Evolutionary conservation across 2,329 filamentous ascomycete species (phyloP).

Genomic region (Trichophyton verrucosum): DNA sequence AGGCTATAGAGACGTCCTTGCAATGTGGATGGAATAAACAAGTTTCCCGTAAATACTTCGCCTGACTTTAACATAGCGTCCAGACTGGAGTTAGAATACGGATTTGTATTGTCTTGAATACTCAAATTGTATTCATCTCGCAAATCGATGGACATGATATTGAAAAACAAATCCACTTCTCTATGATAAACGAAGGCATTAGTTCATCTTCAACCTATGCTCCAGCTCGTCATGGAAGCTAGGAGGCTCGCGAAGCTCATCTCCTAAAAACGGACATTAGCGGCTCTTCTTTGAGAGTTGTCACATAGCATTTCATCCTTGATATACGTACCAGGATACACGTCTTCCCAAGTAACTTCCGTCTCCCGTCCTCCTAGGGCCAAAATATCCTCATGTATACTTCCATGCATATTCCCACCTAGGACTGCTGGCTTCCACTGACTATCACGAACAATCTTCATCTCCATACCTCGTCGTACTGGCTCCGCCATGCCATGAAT

Average conservation of each 20-base stretch:
- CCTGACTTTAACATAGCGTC: neutral
- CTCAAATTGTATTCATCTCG: no score
- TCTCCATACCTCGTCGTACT: conserved; percentile 84
- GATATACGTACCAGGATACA: conserved; percentile 57
- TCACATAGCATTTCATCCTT: neutral
- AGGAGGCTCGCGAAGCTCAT: conserved; percentile 56
- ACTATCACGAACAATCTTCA: conserved; percentile 70
- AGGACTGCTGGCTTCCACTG: conserved; percentile 62
- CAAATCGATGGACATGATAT: neutral
- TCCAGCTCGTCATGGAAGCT: conserved; percentile 91
- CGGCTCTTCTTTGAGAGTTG: neutral
- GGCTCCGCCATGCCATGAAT: conserved; percentile 90
- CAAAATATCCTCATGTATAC: conserved; percentile 82
- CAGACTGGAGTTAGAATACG: no score
- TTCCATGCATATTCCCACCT: conserved; percentile 44
- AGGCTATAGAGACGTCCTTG: neutral
- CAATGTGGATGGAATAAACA: neutral
- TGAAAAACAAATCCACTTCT: neutral
- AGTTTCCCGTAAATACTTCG: neutral
- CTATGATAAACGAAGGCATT: conserved; percentile 9
- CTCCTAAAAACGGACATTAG: conserved; percentile 31
- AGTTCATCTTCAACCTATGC: conserved; percentile 69
- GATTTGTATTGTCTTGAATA: no score
- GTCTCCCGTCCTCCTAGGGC: conserved; percentile 55
- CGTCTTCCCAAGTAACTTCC: conserved; percentile 82